These are phyloP conservation scores for Magnusiomyces clavatus DNA, from an alignment of 1,139 yeast genomes.

Conservation along the genomic window DNA sequence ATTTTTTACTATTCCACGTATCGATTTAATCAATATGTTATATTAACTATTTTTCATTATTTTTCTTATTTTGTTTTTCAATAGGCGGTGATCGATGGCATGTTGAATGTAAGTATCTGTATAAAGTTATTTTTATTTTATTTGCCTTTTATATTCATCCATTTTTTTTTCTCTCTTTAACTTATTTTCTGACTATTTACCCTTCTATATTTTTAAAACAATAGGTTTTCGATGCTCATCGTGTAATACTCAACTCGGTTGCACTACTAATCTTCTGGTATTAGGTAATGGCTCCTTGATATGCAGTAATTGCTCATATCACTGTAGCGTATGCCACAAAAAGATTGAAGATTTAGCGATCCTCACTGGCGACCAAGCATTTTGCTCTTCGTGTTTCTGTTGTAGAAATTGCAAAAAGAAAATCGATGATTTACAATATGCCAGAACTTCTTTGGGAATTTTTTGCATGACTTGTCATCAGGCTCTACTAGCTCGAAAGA, in stretches of 20 bases:
- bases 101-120: conserved; percentile 49
- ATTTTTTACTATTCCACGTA: background rate
- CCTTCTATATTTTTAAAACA: background rate
- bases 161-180: conserved; percentile 32
- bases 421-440: conserved; percentile 85
- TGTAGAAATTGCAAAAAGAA: conserved; percentile 85
- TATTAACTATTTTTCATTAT: conserved; percentile 12
- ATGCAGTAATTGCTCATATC: conserved; percentile 85
- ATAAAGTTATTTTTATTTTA: no score
- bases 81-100: conserved; percentile 94
- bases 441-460: conserved; percentile 87
- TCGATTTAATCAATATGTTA: background rate
- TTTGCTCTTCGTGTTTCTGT: conserved; percentile 83
- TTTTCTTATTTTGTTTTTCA: conserved; percentile 9
- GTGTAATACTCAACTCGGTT: conserved; percentile 69
- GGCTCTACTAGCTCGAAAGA: conserved; percentile 62
- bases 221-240: conserved; percentile 68
- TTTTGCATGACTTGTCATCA: conserved; percentile 94
- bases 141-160: conserved; percentile 34
- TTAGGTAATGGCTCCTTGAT: conserved; percentile 88
- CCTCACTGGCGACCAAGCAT: conserved; percentile 87
- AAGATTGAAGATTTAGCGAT: conserved; percentile 96
- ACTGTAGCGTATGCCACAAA: conserved; percentile 79
- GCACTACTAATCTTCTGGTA: conserved; percentile 82
- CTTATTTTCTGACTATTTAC: background rate